Base-by-base conservation (phyloP, 768 basidiomycete species). In the Tulasnella calospora region DNA sequence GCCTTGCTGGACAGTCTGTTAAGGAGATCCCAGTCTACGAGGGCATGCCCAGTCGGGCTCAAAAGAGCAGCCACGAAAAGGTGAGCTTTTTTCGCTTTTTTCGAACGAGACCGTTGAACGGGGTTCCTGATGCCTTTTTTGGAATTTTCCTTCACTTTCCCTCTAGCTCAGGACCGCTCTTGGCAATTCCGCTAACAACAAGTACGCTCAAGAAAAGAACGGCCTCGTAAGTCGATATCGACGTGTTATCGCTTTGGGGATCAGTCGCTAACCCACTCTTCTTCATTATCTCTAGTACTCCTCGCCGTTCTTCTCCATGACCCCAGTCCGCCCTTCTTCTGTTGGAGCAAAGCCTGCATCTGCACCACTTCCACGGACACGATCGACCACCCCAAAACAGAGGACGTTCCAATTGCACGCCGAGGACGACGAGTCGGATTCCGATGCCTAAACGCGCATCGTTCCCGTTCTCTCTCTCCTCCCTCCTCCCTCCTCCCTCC, bases 61-160 rank as follows among this genome's bases (percentile, higher is more conserved):
- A 78, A 21, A 57, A 46, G 33, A 78, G 44, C 69, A 78, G 77
- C 44, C 77, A 78, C 77, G 77, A 78, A 78, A 78, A 78, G 77
- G 77, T 78, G 57, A 33, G 75, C 74, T 19, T 57, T 35, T 30
- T 8, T 15, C 57, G 30, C 35, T 44, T 71, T 71, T 71, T 44
- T 44, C 30, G 57, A 61, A 9, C 46, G 6, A 17, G 30, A 27
- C 57, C 57, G 57, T 61, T 61, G 57, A 30, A 61, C 57, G 3
- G 57, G 57, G 57, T 61, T n/a, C 5, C 57, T 61, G 57, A 61
- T 61, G 10, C 35, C 71, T 6, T 17, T 71, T 71, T 44, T 23
- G 36, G 36, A 44, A n/a, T 71, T 71, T 23, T 19, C 35, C 41
- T 57, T 17, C 17, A 17, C 36, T 36, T 47, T 76, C 74, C 36